phyloP scores from a whole-genome alignment of 306 rosid species.

The Nissolia schottii region DNA sequence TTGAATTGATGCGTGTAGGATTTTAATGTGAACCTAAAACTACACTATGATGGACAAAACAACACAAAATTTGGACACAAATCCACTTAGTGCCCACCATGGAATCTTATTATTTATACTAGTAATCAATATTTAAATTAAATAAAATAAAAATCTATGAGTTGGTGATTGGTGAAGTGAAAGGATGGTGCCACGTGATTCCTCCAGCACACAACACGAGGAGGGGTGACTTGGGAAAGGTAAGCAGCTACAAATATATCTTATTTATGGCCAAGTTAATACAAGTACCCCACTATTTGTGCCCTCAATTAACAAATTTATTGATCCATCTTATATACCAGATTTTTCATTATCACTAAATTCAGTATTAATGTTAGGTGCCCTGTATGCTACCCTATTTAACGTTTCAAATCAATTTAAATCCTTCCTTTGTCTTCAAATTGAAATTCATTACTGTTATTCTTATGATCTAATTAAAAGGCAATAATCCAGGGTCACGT shows the following conservation, averaged over 20 bases:
- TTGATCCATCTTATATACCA: background rate
- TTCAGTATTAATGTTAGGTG: background rate
- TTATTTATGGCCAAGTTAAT: constrained; percentile 3
- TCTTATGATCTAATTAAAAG: background rate
- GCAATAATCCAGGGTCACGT: constrained; percentile 43
- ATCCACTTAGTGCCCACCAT: background rate
- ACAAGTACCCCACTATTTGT: background rate
- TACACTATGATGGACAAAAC: constrained; percentile 7
- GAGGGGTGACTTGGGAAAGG: background rate
- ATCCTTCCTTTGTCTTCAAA: background rate
- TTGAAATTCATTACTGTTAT: background rate
- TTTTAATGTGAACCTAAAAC: too few relatives aligned
- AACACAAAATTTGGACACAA: background rate
- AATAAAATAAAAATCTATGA: background rate
- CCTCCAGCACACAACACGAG: constrained; percentile 17
- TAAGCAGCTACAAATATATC: constrained; percentile 4
- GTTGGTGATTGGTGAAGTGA: constrained; percentile 13
- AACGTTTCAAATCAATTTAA: background rate
- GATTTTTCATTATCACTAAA: background rate
- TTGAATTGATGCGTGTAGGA: too few relatives aligned
- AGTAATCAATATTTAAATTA: background rate
- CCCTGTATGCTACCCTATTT: background rate
- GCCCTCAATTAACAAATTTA: constrained; percentile 7
- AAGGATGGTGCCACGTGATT: constrained; percentile 36
- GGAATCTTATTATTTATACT: background rate